Evolutionary conservation across 495 filamentous ascomycete genomes (phyloP), one percentile per base, ranked within the genome.

Genomic region (Usnea hakonensis): DNA sequence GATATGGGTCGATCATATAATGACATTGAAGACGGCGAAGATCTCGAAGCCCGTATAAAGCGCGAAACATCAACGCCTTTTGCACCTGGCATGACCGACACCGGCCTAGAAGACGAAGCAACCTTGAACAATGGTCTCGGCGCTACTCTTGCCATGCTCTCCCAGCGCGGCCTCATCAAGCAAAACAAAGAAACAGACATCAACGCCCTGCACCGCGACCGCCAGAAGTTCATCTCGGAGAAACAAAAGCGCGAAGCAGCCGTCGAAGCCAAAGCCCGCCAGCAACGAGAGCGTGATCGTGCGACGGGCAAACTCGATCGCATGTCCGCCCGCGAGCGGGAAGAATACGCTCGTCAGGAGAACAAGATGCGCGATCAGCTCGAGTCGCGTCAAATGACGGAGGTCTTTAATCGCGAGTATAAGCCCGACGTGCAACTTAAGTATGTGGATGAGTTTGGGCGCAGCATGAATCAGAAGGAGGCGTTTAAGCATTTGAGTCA

Each of bases 401-500:
- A 93, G 58, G 79, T 93, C 53, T 98, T 92, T 76, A 87, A 86
- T 67, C 83, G 84, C 57, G 85, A 90, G 60, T 98, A 97, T 76
- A 90, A 89, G 74, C 94, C 94, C 3, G 86, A 88, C 69, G 85
- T 98, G 32, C 83, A 95, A 71, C 81, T 98, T 61, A 89, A 87
- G 73, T 97, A 98, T 63, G 83, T 89, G 59, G 94, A 97, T 71
- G 91, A 91, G 55, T 84, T 83, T 69, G 94, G 94, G 8, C 85
- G 94, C 33, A 75, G 78, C 55, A 89, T 98, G 83, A 87, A 87
- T 67, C 84, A 88, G 70, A 98, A 97, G 78, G 94, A 98, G 75
- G 94, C 94, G 2, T 98, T 97, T 79, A 91, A 91, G 78, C 84
- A 97, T 70, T 79, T 97, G 52, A 90, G 85, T 68, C 94, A 98